Evolutionary conservation across 2,329 filamentous ascomycete species (phyloP).

Genomic region (Lasiodiplodia citricola): DNA sequence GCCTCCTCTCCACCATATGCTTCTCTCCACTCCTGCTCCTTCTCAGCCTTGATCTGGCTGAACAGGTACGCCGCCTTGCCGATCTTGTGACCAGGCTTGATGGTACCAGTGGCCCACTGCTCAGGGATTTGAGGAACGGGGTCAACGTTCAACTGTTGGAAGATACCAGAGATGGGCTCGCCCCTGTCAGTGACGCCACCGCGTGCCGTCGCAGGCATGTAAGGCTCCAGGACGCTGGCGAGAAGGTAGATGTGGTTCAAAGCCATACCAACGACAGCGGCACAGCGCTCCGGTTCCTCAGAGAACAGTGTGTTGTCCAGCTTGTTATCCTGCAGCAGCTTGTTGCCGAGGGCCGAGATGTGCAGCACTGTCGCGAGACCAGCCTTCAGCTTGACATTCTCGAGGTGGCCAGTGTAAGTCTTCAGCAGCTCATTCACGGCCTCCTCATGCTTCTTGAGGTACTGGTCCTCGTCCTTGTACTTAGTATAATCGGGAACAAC

Average conservation of each 20-base stretch:
- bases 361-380: constrained; percentile 70
- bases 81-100: constrained; percentile 74
- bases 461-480: constrained; percentile 49
- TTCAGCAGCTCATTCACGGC: constrained; percentile 71
- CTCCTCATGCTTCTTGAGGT: constrained; percentile 54
- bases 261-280: constrained; percentile 53
- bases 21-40: constrained; percentile 82
- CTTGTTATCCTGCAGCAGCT: constrained; percentile 62
- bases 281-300: constrained; percentile 63
- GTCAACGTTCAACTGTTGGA: constrained; percentile 71
- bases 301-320: constrained; percentile 67
- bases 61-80: constrained; percentile 83
- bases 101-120: constrained; percentile 44
- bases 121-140: constrained; percentile 64
- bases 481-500: constrained; percentile 70
- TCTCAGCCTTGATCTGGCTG: constrained; percentile 79
- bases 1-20: constrained; percentile 72
- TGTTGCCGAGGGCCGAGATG: constrained; percentile 66
- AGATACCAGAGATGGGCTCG: constrained; percentile 56
- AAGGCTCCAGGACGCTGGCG: constrained; percentile 58
- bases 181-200: constrained; percentile 24
- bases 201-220: constrained; percentile 65
- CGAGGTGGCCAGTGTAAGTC: constrained; percentile 70
- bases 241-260: constrained; percentile 32
- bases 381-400: constrained; percentile 72